Evolutionary conservation across 768 basidiomycete species (phyloP), one percentile per base, ranked within the genome.

Genomic region (Boletus rex-veris): DNA sequence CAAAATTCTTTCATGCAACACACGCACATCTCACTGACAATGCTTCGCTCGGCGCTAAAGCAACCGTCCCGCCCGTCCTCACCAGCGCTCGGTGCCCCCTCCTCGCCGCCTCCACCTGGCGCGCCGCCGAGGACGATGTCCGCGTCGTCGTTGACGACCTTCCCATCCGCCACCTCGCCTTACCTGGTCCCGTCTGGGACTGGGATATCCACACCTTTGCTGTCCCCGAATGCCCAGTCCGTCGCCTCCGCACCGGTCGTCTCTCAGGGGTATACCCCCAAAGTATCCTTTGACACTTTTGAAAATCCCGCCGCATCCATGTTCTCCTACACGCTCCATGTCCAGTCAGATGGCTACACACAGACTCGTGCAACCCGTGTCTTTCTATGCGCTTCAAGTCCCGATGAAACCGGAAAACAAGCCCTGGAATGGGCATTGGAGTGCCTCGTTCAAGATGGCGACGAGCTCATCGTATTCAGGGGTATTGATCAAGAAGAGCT

Each of bases 341-440:
- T 90, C 18, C 92, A 95, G 70, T 85, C 83, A 8, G 90, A 86
- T 2, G 88, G 88, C 3, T 98, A 93, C 69, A 74, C 75, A 40
- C 80, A 91, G 30, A 85, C 78, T 4, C 78, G 86, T 28, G 82
- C 83, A 48, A 95, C 93, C 1, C 80, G 96, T 0, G 90, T 90
- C 1, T 98, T 92, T 70, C 78, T 97, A 1, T 95, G 93, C 54
- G 95, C 95, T 0, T 80, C 91, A 1, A 90, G 90, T 41, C 77
- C 86, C 0, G 94, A 97, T 62, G 94, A 96, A 72, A 90, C 88
- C 54, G 95, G 95, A 0, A 72, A 78, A 7, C 84, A 93, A 62
- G 95, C 96, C 0, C 74, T 98, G 8, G 92, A 97, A 52, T 99
- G 96, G 96, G 77, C 83, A n/a, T 77, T 98, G 28, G 89, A 92